Evolutionary conservation across 1,284 basidiomycete species (phyloP).

Genomic region (Athelia psychrophila): DNA sequence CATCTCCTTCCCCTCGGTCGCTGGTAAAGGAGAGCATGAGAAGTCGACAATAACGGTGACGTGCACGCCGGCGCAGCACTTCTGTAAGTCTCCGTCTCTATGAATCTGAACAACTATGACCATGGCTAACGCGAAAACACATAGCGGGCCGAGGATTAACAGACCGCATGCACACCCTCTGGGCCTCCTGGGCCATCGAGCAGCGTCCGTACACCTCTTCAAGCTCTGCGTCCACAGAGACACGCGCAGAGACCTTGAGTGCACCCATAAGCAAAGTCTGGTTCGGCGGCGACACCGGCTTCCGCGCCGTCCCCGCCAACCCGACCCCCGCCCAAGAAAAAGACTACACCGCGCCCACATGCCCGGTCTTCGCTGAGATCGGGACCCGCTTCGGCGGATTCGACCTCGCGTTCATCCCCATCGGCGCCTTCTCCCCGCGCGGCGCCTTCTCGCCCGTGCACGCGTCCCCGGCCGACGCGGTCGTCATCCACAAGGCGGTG

Average conservation of each 20-base stretch:
- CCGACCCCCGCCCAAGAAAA: too few species aligned
- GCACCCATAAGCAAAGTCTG: constrained; percentile 39
- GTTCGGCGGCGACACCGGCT: constrained; percentile 73
- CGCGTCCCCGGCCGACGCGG: constrained; percentile 59
- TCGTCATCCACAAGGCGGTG: constrained; percentile 62
- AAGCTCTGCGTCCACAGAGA: not conserved
- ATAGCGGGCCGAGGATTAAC: constrained; percentile 37
- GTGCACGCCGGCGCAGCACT: constrained; percentile 47
- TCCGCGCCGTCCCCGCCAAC: constrained; percentile 43
- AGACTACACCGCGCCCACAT: constrained; percentile 50
- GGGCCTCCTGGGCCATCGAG: constrained; percentile 60
- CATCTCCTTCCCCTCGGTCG: constrained; percentile 27
- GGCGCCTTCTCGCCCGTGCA: constrained; percentile 57
- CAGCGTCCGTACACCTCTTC: constrained; percentile 20
- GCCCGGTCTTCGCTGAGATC: constrained; percentile 70
- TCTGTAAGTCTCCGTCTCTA: constrained; percentile 12
- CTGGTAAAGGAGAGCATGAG: constrained; percentile 8
- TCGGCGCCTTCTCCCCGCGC: constrained; percentile 61
- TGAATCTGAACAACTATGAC: not conserved
- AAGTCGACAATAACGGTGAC: constrained; percentile 20
- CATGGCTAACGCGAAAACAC: not conserved
- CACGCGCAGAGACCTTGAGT: not conserved
- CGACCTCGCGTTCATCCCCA: constrained; percentile 38
- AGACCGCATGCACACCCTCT: constrained; percentile 54
- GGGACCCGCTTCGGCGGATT: constrained; percentile 60